Base-by-base conservation (phyloP, 2,329 filamentous ascomycete species). In the Plectosphaerella cucumerina region DNA sequence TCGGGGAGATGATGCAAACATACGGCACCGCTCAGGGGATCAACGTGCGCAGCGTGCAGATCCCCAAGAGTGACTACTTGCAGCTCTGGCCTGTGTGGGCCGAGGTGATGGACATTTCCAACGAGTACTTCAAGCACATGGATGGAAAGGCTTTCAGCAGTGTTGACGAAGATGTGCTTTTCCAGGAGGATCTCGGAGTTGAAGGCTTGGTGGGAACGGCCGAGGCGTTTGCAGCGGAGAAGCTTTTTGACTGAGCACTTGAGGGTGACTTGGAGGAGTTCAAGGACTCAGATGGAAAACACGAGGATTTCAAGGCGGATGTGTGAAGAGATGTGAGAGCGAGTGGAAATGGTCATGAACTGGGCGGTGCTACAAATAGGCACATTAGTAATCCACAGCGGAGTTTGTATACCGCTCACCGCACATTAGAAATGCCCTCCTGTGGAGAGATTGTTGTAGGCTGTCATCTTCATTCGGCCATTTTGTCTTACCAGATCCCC, bases 1-100 rank as follows among this genome's bases (percentile, higher is more conserved):
- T 74, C 0, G 59, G 68, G 0, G 76, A 80, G 54, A 62, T 72
- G 0, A 67, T 67, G 4, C 59, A 70, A 51, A 78, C 80, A 76
- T 78, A 71, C 43, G 55, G 61, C 3, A 51, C 53, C 14, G 58
- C 56, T 4, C 63, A 61, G 5, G 58, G 60, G 5, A 62, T 60
- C 18, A 26, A 55, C 15, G 57, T 56, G 1, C 52, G 56, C 15
- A 67, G 62, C 49, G 44, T 69, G 3, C 49, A 61, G 46, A 52
- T 63, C 2, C 43, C 51, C 4, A 49, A 62, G 33, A 53, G 61
- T n/a, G 56, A 62, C 3, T 70, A 61, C 53, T 49, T 59, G 35
- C 48, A 22, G 5, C 35, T 70, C 34, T 70, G 62, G 61, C 62
- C 64, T 0, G 54, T 45, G 10, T 65, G 60, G 59, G 66, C 60